Conservation (phyloP, 2,329 filamentous ascomycete genomes). For the Diaporthe destruens region DNA sequence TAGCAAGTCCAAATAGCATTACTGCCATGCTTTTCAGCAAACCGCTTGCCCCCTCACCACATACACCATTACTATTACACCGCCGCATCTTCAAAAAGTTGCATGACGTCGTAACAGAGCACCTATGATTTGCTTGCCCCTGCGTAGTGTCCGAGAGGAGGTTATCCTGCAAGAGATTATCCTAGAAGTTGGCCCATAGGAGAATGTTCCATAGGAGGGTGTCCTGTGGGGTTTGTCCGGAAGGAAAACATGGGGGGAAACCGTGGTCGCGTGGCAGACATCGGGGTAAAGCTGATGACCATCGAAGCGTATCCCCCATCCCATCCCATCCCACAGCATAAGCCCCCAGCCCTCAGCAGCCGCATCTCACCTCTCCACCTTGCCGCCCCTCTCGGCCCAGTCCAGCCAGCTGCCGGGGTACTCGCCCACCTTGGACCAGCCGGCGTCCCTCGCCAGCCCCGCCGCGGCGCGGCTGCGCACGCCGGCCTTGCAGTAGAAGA, state of each 20-base stretch:
- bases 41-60: not conserved
- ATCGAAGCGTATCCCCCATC: not conserved
- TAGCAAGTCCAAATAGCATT: constrained; percentile 5
- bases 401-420: constrained; percentile 85
- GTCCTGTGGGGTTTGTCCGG: no score
- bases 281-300: not conserved
- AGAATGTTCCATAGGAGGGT: no score
- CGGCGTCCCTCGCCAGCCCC: constrained; percentile 79
- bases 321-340: not conserved
- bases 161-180: no score
- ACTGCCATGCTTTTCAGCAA: not conserved
- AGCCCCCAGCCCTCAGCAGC: no score
- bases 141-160: no score
- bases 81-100: no score
- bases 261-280: no score
- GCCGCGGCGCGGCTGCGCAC: constrained; percentile 85
- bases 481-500: constrained; percentile 96
- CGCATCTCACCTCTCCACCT: constrained; percentile 57
- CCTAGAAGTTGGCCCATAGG: no score
- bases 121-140: no score
- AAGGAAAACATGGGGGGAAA: no score
- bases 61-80: no score
- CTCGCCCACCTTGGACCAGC: constrained; percentile 79
- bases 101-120: no score
- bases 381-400: constrained; percentile 81